phyloP scores from a whole-genome alignment of 495 filamentous ascomycete genomes.

The Penicillium roqueforti region DNA sequence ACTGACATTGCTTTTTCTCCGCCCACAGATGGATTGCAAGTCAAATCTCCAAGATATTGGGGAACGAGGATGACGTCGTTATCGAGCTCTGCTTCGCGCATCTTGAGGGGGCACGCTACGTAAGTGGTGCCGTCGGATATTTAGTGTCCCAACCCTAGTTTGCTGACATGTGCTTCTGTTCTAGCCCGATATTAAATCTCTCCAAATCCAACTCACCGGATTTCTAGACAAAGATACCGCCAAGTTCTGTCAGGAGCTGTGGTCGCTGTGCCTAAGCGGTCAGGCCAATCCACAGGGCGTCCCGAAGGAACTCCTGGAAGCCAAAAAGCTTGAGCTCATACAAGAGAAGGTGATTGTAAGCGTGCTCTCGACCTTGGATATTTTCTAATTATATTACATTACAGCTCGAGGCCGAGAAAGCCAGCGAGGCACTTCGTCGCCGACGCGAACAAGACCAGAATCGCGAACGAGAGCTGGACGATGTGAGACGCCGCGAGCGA shows the following conservation, averaged over 20 bases:
- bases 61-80: conserved; percentile 89
- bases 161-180: conserved; percentile 12
- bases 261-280: conserved; percentile 84
- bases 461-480: conserved; percentile 58
- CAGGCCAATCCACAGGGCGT: conserved; percentile 86
- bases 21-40: conserved; percentile 78
- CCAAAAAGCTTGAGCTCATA: conserved; percentile 90
- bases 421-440: conserved; percentile 66
- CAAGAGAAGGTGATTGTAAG: conserved; percentile 72
- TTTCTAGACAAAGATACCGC: conserved; percentile 93
- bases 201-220: conserved; percentile 90
- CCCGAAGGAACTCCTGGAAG: conserved; percentile 88
- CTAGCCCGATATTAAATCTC: conserved; percentile 89
- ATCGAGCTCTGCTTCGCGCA: conserved; percentile 89
- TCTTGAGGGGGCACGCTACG: conserved; percentile 73
- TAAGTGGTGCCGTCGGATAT: conserved; percentile 43
- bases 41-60: conserved; percentile 80
- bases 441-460: conserved; percentile 62
- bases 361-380: background rate
- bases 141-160: background rate
- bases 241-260: conserved; percentile 89
- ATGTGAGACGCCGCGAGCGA: conserved; percentile 68
- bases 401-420: conserved; percentile 79
- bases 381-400: conserved; percentile 13
- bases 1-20: conserved; percentile 7